phyloP scores from a whole-genome alignment of 495 filamentous ascomycete species.

The Hyaloscypha finlandica region DNA sequence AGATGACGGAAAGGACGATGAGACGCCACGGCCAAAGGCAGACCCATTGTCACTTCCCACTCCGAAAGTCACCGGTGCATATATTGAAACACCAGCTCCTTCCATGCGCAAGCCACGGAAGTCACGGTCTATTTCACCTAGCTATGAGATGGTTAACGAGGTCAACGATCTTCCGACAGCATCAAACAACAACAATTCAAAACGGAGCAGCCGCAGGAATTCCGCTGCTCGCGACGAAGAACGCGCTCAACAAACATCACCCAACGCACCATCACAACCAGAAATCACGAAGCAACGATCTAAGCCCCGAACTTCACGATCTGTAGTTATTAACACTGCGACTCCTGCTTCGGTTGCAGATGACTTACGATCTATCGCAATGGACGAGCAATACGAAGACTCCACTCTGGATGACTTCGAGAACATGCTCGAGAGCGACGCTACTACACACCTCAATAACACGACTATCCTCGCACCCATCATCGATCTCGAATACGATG shows the following conservation, averaged over 20 bases:
- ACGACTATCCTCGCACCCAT: slow-evolving; percentile 16
- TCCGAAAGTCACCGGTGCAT: slow-evolving; percentile 51
- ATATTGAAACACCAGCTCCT: slow-evolving; percentile 50
- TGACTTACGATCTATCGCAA: slow-evolving; percentile 50
- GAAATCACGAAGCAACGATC: slow-evolving; percentile 4
- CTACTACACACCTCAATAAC: slow-evolving; percentile 15
- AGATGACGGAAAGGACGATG: slow-evolving; percentile 35
- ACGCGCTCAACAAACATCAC: not conserved
- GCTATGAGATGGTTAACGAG: slow-evolving; percentile 12
- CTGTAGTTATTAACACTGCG: slow-evolving; percentile 47
- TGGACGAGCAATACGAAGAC: slow-evolving; percentile 50
- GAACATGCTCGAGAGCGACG: slow-evolving; percentile 13
- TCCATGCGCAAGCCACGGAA: slow-evolving; percentile 20
- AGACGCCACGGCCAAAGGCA: slow-evolving; percentile 44
- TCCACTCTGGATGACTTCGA: slow-evolving; percentile 49
- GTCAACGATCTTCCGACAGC: slow-evolving; percentile 7
- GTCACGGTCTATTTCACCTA: slow-evolving; percentile 22
- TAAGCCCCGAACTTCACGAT: not conserved
- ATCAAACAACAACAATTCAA: not conserved
- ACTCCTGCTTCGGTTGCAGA: slow-evolving; percentile 49
- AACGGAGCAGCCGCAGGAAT: not conserved
- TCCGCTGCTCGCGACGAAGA: not conserved
- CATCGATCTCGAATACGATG: slow-evolving; percentile 32
- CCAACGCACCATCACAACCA: slow-evolving; percentile 17
- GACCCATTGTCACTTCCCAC: slow-evolving; percentile 52